Evolutionary conservation across 139 green algal genomes (phyloP), one percentile per base, ranked within the genome.

Genomic region (Pleodorina starrii): DNA sequence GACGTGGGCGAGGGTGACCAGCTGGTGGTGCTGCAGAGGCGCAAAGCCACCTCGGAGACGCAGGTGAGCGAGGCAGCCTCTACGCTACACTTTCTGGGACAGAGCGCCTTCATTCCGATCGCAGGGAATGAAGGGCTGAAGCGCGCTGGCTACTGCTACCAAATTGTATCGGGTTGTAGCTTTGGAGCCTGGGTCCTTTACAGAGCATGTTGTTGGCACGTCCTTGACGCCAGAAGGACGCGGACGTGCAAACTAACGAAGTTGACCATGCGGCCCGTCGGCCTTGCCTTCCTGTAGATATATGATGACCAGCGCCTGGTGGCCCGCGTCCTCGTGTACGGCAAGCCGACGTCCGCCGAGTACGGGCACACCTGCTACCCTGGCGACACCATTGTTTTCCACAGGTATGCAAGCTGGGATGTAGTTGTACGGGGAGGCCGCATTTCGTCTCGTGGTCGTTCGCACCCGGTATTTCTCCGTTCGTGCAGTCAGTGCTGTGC

Each of bases 241-340:
- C n/a, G n/a, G n/a, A n/a, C n/a, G n/a, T n/a, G n/a, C n/a, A n/a
- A n/a, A n/a, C n/a, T n/a, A n/a, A n/a, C n/a, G n/a, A n/a, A n/a
- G n/a, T n/a, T n/a, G n/a, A n/a, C n/a, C n/a, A n/a, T n/a, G n/a
- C n/a, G n/a, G n/a, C n/a, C n/a, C n/a, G n/a, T n/a, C n/a, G n/a
- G n/a, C n/a, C n/a, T n/a, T n/a, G n/a, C n/a, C n/a, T n/a, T n/a
- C n/a, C n/a, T n/a, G n/a, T 63, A 88, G 82, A 79, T 68, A 43
- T 91, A 91, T 42, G 92, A 95, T 32, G 91, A 94, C 57, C 92
- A 95, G 91, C 92, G 92, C 38, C 84, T 95, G 60, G 83, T 92
- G 25, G 88, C 92, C 32, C 83, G 88, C 17, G 72, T 66, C 48
- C 32, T 91, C 29, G 77, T 92, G 29, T 46, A 92, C 44, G 91